These are phyloP conservation scores for Geotrichum candidum DNA, from an alignment of 1,139 yeast species.

Conservation along the genomic window DNA sequence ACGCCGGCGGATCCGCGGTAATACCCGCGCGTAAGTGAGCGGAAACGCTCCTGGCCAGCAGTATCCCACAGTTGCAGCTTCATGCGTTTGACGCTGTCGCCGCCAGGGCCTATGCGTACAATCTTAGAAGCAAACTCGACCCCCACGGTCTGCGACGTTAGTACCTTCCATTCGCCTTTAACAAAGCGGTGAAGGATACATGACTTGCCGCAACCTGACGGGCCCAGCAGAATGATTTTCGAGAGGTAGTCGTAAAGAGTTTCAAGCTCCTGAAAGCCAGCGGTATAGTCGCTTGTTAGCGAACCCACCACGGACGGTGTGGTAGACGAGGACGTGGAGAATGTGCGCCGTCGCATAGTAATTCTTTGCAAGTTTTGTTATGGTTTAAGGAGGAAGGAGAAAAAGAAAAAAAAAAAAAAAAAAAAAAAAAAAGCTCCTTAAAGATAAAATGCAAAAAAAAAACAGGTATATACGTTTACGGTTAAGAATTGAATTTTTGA, in stretches of 20 bases:
- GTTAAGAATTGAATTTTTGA: neutral
- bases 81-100: constrained; percentile 29
- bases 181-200: constrained; percentile 42
- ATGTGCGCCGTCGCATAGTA: constrained; percentile 27
- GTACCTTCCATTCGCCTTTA: constrained; percentile 36
- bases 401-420: neutral
- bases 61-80: constrained; percentile 61
- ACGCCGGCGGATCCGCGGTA: constrained; percentile 82
- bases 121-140: constrained; percentile 47
- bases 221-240: constrained; percentile 42
- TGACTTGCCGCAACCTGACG: constrained; percentile 45
- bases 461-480: neutral
- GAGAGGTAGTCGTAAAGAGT: constrained; percentile 42
- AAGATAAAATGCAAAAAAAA: neutral
- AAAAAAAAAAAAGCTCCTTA: neutral
- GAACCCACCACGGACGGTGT: constrained; percentile 24
- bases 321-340: constrained; percentile 28
- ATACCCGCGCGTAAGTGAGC: constrained; percentile 69
- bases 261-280: constrained; percentile 27
- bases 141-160: constrained; percentile 44
- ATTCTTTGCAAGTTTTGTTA: neutral
- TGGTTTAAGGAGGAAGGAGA: neutral
- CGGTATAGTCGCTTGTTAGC: constrained; percentile 18
- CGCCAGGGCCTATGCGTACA: constrained; percentile 37
- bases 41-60: constrained; percentile 73